A percentile compares a stretch with the other conserved stretches of the same genome.
Evolutionary conservation across 305 asterid species (phyloP).

Genomic region (Solanum hybrid): DNA sequence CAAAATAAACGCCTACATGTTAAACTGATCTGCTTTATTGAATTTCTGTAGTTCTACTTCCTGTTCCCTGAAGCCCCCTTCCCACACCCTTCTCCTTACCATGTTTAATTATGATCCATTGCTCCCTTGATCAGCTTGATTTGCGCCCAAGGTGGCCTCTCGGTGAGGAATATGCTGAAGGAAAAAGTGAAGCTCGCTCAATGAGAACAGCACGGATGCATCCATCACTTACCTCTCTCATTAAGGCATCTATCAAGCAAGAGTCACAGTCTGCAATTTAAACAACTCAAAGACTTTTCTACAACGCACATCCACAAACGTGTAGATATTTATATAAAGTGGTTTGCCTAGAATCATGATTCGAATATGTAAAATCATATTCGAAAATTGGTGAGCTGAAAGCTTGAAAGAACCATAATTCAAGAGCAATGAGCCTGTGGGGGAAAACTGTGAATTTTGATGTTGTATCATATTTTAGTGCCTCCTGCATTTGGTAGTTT

Average conservation of each 20-base stretch:
- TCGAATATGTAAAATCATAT: background rate
- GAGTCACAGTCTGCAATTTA: slow-evolving; percentile 11
- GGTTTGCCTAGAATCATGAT: background rate
- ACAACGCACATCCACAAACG: background rate
- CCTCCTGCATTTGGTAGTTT: background rate
- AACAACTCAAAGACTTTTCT: background rate
- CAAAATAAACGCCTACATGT: background rate
- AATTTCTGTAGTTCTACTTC: background rate
- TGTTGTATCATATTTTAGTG: background rate
- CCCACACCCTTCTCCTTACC: background rate
- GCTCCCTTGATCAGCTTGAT: slow-evolving; percentile 53
- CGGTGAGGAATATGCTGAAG: slow-evolving; percentile 77
- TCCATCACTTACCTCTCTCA: slow-evolving; percentile 84
- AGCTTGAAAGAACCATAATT: background rate
- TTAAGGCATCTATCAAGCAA: slow-evolving; percentile 49
- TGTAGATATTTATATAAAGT: background rate
- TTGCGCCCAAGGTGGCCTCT: slow-evolving; percentile 94
- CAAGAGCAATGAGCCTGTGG: background rate
- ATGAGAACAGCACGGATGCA: slow-evolving; percentile 66
- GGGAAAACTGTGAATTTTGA: background rate
- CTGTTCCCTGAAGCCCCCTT: background rate
- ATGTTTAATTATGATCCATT: background rate
- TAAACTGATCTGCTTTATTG: background rate
- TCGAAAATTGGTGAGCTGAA: background rate
- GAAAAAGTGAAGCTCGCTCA: slow-evolving; percentile 90